Evolutionary conservation across 2,329 filamentous ascomycete genomes (phyloP).

Genomic region (Diplodia intermedia): DNA sequence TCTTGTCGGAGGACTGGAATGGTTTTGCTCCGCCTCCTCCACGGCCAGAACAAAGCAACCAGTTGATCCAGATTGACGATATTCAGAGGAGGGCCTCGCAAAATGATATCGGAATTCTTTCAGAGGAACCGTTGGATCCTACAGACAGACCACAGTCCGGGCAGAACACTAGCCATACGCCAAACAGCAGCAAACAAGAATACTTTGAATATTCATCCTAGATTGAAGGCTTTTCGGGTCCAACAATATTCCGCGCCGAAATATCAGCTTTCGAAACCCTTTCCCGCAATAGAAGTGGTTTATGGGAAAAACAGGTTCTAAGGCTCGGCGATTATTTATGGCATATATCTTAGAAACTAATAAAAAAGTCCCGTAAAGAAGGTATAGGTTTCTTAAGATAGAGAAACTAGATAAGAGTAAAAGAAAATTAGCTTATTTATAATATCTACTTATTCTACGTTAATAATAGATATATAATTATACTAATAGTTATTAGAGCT

Average conservation of each 20-base stretch:
- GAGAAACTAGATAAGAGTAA: neutral
- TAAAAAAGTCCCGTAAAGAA: neutral
- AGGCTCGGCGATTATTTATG: neutral
- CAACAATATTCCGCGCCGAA: fast-evolving
- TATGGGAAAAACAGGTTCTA: neutral
- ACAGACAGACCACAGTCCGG: neutral
- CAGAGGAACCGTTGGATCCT: too few relatives aligned
- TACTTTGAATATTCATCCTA: neutral
- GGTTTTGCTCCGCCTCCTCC: too few relatives aligned
- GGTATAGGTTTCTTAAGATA: neutral
- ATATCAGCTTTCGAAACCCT: neutral
- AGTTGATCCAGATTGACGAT: too few relatives aligned
- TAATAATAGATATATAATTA: neutral
- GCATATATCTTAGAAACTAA: neutral
- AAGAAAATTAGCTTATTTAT: neutral
- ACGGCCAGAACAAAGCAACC: too few relatives aligned
- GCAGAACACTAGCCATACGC: neutral
- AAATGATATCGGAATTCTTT: too few relatives aligned
- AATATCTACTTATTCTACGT: neutral
- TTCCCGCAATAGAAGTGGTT: fast-evolving
- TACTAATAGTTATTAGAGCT: neutral
- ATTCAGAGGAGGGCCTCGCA: too few relatives aligned
- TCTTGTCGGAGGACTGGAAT: too few relatives aligned
- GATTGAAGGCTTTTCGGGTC: neutral
- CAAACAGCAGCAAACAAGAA: neutral